phyloP scores from a whole-genome alignment of 2,329 filamentous ascomycete genomes.

The Ophiocordyceps camponoti-rufipedis region DNA sequence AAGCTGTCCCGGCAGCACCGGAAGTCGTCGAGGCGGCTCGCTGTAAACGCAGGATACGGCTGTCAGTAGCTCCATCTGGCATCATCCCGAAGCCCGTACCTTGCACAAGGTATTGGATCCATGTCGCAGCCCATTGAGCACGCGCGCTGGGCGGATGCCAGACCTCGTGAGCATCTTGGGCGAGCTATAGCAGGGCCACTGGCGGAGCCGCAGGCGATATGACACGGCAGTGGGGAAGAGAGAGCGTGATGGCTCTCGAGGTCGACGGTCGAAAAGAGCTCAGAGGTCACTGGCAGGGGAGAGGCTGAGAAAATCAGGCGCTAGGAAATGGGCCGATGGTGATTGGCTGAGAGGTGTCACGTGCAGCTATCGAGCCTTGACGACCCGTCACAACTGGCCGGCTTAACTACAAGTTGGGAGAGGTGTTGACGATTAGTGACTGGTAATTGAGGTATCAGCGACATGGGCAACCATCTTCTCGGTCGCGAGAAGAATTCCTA shows the following conservation, averaged over 20 bases:
- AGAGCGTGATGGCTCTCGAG: constrained; percentile 10
- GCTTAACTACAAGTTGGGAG: too few relatives aligned
- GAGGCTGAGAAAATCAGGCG: constrained; percentile 20
- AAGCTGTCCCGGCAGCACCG: constrained; percentile 33
- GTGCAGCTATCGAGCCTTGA: constrained; percentile 7
- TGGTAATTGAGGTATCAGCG: too few relatives aligned
- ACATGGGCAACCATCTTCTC: too few relatives aligned
- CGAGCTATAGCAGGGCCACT: constrained; percentile 21
- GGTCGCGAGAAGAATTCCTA: too few relatives aligned
- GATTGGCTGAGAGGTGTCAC: constrained; percentile 18
- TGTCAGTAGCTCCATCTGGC: background rate
- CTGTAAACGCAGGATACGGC: constrained; percentile 14
- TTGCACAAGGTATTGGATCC: constrained; percentile 52
- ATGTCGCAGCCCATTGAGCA: constrained; percentile 61
- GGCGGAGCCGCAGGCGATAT: constrained; percentile 16
- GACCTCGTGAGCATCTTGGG: constrained; percentile 85
- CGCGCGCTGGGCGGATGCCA: constrained; percentile 74
- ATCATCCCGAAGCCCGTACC: constrained; percentile 27
- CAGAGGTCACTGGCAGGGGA: constrained; percentile 17
- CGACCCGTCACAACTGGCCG: too few relatives aligned
- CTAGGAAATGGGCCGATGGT: constrained; percentile 24
- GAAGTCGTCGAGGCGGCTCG: constrained; percentile 57
- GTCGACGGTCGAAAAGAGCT: constrained; percentile 19
- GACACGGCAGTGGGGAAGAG: constrained; percentile 13
- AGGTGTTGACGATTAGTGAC: too few relatives aligned